Evolutionary conservation across 768 basidiomycete species (phyloP).

Genomic region (Phallus indusiatus): DNA sequence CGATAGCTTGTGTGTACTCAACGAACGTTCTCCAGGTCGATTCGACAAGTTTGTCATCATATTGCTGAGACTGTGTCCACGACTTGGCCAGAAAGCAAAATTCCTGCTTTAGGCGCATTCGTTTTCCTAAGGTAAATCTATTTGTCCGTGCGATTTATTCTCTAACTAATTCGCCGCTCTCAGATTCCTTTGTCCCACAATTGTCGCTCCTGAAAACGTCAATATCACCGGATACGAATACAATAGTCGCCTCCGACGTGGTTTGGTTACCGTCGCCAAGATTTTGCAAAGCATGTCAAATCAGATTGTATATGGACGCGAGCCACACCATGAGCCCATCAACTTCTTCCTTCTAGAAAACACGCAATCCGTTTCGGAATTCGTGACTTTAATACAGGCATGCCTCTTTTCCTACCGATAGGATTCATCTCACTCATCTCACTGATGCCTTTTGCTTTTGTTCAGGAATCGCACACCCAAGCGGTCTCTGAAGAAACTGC

Average conservation of each 20-base stretch:
- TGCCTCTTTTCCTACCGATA: no score
- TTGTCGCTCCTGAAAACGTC: conserved; percentile 76
- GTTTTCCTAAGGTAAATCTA: conserved; percentile 68
- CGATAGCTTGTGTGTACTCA: background rate
- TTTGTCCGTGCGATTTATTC: background rate
- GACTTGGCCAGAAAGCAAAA: conserved; percentile 73
- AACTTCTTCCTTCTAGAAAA: conserved; percentile 68
- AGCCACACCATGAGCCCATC: conserved; percentile 71
- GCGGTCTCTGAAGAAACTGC: conserved; percentile 45
- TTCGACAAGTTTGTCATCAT: conserved; percentile 82
- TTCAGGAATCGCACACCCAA: no score
- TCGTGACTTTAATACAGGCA: conserved; percentile 68
- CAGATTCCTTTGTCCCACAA: conserved; percentile 86
- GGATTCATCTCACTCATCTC: no score
- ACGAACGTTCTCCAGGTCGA: no score
- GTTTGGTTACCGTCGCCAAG: conserved; percentile 84
- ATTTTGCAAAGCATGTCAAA: conserved; percentile 90
- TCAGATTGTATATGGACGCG: conserved; percentile 89
- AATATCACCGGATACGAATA: conserved; percentile 37
- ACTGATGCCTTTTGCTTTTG: no score
- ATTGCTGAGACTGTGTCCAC: conserved; percentile 70
- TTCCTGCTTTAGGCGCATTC: conserved; percentile 79
- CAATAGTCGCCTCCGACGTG: conserved; percentile 48
- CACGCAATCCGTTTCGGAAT: conserved; percentile 63
- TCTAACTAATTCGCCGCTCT: background rate